phyloP scores from a whole-genome alignment of 306 rosid species.

The Castanopsis chinensis region DNA sequence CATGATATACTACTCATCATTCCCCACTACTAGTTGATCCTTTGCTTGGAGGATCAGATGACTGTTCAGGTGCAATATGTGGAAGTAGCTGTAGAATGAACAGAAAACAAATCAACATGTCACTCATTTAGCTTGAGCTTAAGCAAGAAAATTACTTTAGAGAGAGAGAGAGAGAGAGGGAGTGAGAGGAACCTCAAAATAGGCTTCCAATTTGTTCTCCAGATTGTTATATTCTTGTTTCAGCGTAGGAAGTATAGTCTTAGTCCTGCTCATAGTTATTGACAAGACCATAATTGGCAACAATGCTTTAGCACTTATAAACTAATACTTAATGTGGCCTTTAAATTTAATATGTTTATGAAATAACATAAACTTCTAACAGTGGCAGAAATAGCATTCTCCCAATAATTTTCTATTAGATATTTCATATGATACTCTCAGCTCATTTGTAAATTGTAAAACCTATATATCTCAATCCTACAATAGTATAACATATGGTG shows the following conservation, averaged over 20 bases:
- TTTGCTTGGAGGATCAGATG: no score
- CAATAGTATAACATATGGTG: no score
- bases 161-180: neutral
- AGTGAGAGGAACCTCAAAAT: conserved; percentile 35
- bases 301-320: neutral
- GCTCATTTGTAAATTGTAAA: no score
- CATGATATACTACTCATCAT: no score
- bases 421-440: no score
- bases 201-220: conserved; percentile 27
- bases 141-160: no score
- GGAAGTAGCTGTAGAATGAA: conserved; percentile 15
- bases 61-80: neutral
- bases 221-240: conserved; percentile 21
- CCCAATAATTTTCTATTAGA: no score
- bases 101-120: neutral
- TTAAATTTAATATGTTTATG: no score
- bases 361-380: no score
- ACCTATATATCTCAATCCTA: no score
- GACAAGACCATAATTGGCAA: neutral
- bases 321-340: neutral
- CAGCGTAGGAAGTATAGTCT: conserved; percentile 2
- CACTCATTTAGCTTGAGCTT: neutral
- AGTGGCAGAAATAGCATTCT: no score
- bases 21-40: no score
- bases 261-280: neutral